Evolutionary conservation across 805 yeast genomes (phyloP).

Genomic region (Saccharomyces mikatae): DNA sequence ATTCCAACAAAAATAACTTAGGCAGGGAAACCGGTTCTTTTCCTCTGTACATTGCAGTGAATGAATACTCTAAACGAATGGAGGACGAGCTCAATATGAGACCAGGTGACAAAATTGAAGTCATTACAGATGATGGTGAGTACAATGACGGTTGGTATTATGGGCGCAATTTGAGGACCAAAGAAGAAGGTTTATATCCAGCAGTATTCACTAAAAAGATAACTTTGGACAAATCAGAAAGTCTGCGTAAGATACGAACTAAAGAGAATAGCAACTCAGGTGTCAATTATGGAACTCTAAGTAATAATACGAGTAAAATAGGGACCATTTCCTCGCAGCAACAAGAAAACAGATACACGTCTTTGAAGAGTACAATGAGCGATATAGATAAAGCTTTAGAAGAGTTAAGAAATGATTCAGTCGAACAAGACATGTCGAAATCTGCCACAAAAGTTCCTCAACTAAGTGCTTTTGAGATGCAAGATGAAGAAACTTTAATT

Average conservation of each 20-base stretch:
- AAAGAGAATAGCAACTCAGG: background rate
- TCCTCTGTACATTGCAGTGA: conserved; percentile 50
- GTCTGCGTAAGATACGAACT: conserved; percentile 37
- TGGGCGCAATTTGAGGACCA: conserved; percentile 67
- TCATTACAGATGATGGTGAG: conserved; percentile 84
- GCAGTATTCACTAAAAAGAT: conserved; percentile 69
- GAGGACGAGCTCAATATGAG: conserved; percentile 80
- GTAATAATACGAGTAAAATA: background rate
- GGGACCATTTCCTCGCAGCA: background rate
- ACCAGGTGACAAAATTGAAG: conserved; percentile 79
- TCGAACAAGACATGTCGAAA: background rate
- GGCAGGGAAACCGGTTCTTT: conserved; percentile 1
- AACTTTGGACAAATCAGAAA: conserved; percentile 45
- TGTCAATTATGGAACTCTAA: background rate
- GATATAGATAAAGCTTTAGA: conserved; percentile 68
- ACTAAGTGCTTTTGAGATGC: conserved; percentile 4
- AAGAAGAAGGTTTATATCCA: conserved; percentile 81
- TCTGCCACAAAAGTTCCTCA: background rate
- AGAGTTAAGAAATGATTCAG: conserved; percentile 40
- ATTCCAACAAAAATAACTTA: background rate
- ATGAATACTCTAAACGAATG: conserved; percentile 75
- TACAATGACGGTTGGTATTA: conserved; percentile 96
- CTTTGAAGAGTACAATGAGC: conserved; percentile 41
- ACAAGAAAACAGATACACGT: background rate
- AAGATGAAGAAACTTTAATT: conserved; percentile 1